Base-by-base conservation (phyloP, 2,329 filamentous ascomycete species). In the Sordariomycetes sp. region DNA sequence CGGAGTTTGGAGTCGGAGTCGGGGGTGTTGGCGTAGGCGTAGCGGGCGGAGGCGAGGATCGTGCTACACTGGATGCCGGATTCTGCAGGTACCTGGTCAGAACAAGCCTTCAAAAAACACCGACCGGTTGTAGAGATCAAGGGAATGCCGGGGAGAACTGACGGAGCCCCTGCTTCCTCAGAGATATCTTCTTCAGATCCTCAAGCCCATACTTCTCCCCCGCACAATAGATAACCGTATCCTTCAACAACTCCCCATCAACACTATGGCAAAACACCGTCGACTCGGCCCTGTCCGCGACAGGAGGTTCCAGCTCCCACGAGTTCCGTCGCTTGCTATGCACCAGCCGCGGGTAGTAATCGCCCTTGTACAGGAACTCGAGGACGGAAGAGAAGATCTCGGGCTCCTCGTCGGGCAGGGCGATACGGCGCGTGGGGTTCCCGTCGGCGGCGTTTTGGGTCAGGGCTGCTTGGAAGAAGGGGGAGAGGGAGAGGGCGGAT, bases 321-420 rank as follows among this genome's bases (percentile, higher is more conserved):
- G 86, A 87, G 77, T 89, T 86, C 69, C 84, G 86, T 71, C 85
- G 85, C 79, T 88, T 90, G 81, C 89, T 88, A 72, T 90, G 89
- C 64, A 95, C 69, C 75, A 96, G 79, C 71, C 90, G 88, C 58
- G 91, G 91, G 72, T 88, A 94, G 76, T 95, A 96, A 79, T 95
- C 90, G 64, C 89, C 90, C 78, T 95, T 95, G 85, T 96, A 96
- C 64, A 96, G 84, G 72, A 91, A 96, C 77, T 96, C 91, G 75
- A 96, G 89, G 66, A 96, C 79, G 67, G 87, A 91, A 70, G 90
- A 95, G 73, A 96, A 89, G 71, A 95, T 82, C 77, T 95, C 90
- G 64, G 91, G 90, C 76, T 95, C 89, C 79, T 88, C 86, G 66
- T 82, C 77, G 62, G 77, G 77, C 67, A 81, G 87, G 77, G 77